Percentiles rank a stretch among this genome's conserved stretches.
phyloP scores from a whole-genome alignment of 2,329 filamentous ascomycete genomes.

The Dothistroma septosporum region DNA sequence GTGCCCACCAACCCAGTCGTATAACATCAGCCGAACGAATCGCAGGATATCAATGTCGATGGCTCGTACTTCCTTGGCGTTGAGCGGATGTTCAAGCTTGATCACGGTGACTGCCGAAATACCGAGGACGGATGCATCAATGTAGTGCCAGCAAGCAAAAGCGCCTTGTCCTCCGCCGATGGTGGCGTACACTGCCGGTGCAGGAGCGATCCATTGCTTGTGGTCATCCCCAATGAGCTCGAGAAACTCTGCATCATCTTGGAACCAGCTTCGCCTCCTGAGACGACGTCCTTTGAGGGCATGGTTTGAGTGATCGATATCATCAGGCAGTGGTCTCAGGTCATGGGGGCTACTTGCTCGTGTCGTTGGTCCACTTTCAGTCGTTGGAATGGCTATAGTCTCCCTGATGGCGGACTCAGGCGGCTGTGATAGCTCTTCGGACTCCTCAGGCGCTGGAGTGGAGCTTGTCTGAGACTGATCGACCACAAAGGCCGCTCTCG shows the following conservation, averaged over 20 bases:
- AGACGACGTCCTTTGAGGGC: conserved; percentile 9
- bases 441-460: not conserved
- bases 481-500: not conserved
- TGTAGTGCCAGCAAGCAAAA: not conserved
- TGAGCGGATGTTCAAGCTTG: conserved; percentile 5
- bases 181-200: not conserved
- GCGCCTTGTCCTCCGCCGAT: not conserved
- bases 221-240: conserved; percentile 1
- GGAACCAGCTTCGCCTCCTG: conserved; percentile 8
- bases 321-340: not conserved
- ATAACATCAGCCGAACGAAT: conserved; percentile 4
- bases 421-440: not conserved
- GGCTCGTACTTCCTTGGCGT: not conserved
- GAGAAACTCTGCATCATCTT: conserved; percentile 6
- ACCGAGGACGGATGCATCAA: conserved; percentile 3
- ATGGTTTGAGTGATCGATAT: conserved; percentile 8
- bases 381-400: not conserved
- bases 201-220: not conserved
- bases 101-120: conserved; percentile 2
- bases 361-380: not conserved
- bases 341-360: not conserved
- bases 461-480: not conserved
- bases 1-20: conserved; percentile 1
- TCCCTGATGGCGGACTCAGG: not conserved
- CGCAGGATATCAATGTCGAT: conserved; percentile 6